Evolutionary conservation across 345 rosid species (phyloP).

Genomic region (Firmiana major): DNA sequence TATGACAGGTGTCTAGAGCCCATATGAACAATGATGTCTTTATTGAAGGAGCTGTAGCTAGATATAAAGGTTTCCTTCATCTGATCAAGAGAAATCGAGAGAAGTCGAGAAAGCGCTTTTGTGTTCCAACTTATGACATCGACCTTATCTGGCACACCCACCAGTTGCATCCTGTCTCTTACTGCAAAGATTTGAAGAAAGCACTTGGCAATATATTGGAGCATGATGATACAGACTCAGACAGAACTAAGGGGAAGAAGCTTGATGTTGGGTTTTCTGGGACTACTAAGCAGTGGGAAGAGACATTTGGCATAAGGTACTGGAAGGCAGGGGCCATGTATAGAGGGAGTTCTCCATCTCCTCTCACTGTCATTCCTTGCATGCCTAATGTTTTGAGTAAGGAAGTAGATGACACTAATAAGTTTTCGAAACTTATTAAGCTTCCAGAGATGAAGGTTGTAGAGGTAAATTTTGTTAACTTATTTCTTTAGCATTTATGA

Average conservation of each 20-base stretch:
- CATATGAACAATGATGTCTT: conserved; percentile 59
- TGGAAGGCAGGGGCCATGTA: conserved; percentile 97
- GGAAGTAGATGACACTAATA: conserved; percentile 26
- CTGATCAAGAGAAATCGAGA: conserved; percentile 74
- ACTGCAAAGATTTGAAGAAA: conserved; percentile 59
- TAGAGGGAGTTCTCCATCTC: conserved; percentile 65
- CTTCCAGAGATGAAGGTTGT: conserved; percentile 46
- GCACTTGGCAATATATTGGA: conserved; percentile 69
- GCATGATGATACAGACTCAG: conserved; percentile 93
- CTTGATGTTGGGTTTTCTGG: conserved; percentile 77
- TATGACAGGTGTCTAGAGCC: conserved; percentile 65
- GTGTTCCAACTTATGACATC: conserved; percentile 94
- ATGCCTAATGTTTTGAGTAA: conserved; percentile 31
- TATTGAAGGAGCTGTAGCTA: conserved; percentile 74
- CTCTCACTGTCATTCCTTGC: conserved; percentile 50
- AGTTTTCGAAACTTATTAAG: conserved; percentile 33
- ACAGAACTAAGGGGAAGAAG: conserved; percentile 86
- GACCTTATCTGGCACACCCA: conserved; percentile 99
- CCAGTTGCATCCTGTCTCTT: conserved; percentile 77
- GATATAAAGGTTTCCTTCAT: conserved; percentile 88
- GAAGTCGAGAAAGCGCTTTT: conserved; percentile 55
- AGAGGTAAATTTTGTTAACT: conserved; percentile 56
- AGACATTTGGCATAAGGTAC: conserved; percentile 73
- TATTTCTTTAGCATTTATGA: background rate
- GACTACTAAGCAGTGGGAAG: conserved; percentile 86